These are phyloP conservation scores for Mycena pura DNA, from an alignment of 768 basidiomycete species.

Conservation along the genomic window DNA sequence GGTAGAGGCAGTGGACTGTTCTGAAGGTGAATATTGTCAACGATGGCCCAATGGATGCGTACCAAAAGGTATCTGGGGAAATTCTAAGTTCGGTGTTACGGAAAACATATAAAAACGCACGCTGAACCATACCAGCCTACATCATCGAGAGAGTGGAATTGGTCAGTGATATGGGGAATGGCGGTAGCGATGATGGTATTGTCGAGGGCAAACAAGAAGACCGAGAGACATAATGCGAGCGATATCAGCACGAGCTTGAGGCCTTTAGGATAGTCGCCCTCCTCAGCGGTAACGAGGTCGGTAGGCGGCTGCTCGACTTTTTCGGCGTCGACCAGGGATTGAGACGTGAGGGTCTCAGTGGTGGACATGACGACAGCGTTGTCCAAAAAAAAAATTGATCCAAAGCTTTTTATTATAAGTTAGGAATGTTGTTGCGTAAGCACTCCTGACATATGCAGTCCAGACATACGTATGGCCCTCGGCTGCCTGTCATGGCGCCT, in stretches of 20 bases:
- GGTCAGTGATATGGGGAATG: slow-evolving; percentile 34
- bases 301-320: too few relatives aligned
- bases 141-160: too few relatives aligned
- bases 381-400: too few relatives aligned
- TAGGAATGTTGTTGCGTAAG: too few relatives aligned
- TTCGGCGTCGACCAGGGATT: too few relatives aligned
- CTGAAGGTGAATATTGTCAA: neutral
- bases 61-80: slow-evolving; percentile 5
- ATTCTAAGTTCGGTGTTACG: neutral
- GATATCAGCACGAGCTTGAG: slow-evolving; percentile 9
- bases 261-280: neutral
- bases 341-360: too few relatives aligned
- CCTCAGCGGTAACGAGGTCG: too few relatives aligned
- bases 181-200: slow-evolving; percentile 29
- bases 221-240: slow-evolving; percentile 1
- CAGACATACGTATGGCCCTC: too few relatives aligned
- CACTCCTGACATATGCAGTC: too few relatives aligned
- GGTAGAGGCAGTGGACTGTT: neutral
- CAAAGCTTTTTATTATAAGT: too few relatives aligned
- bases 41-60: neutral
- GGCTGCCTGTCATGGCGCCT: too few relatives aligned
- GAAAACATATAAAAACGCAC: neutral
- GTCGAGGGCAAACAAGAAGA: neutral
- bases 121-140: slow-evolving; percentile 9
- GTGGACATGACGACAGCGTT: too few relatives aligned